Percentiles rank a stretch among this genome's conserved stretches.
Conservation (phyloP, 2,329 filamentous ascomycete genomes). For the Phyllosticta ampelicida region DNA sequence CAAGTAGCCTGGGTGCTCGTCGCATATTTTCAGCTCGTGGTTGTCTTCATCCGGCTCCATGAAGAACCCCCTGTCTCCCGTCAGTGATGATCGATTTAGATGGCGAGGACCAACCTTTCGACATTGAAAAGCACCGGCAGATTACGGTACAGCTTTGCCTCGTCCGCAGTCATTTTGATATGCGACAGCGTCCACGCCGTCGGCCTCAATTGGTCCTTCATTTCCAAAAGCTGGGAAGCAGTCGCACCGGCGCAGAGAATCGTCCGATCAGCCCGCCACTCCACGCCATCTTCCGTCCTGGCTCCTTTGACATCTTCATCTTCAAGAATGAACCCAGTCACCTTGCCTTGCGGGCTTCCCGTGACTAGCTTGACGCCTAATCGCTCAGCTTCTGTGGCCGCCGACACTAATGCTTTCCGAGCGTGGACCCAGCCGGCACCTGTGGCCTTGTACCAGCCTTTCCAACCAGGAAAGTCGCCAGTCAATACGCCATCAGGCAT, state of each 20-base stretch:
- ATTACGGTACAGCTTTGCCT: conserved; percentile 35
- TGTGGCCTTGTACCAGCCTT: conserved; percentile 36
- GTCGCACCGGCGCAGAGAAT: conserved; percentile 42
- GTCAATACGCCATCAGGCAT: conserved; percentile 44
- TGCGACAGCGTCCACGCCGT: conserved; percentile 46
- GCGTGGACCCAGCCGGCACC: conserved; percentile 47
- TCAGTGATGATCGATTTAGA: background rate
- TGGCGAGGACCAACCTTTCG: conserved; percentile 17
- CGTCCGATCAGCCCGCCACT: conserved; percentile 33
- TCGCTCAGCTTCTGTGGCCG: conserved; percentile 34
- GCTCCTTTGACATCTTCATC: conserved; percentile 32
- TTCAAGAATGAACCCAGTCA: conserved; percentile 27
- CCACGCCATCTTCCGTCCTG: conserved; percentile 31
- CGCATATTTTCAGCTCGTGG: conserved; percentile 40
- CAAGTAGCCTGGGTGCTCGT: conserved; percentile 48
- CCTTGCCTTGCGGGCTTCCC: conserved; percentile 28
- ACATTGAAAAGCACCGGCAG: conserved; percentile 41
- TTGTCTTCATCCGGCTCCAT: conserved; percentile 39
- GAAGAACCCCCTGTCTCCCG: conserved; percentile 33
- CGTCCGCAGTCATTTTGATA: conserved; percentile 37
- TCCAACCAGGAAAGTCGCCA: conserved; percentile 40
- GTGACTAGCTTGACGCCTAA: conserved; percentile 40
- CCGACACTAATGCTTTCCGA: conserved; percentile 37
- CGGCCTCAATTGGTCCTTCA: conserved; percentile 42
- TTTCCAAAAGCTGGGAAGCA: conserved; percentile 38